These are phyloP conservation scores for Glycine soja DNA, from an alignment of 306 rosid genomes.

Conservation along the genomic window DNA sequence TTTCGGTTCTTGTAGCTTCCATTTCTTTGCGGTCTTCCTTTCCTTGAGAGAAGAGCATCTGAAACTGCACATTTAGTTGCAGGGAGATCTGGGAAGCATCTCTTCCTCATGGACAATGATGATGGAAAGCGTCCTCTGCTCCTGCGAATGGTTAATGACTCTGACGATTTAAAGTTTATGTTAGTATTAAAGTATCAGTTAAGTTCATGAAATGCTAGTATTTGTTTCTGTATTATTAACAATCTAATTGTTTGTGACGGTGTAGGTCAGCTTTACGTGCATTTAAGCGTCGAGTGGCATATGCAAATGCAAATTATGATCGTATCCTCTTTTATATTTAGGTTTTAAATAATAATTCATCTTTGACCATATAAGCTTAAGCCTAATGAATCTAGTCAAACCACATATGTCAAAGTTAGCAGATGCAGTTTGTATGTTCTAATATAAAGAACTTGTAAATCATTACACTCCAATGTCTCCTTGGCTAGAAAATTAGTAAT, in stretches of 20 bases:
- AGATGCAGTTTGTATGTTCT: slow-evolving; percentile 31
- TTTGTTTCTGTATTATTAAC: slow-evolving; percentile 33
- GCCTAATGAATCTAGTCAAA: slow-evolving; percentile 16
- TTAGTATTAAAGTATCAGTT: slow-evolving; percentile 54
- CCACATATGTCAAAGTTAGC: slow-evolving; percentile 15
- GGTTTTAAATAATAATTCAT: slow-evolving; percentile 4
- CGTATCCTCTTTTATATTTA: slow-evolving; percentile 71
- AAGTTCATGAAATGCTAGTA: slow-evolving; percentile 39
- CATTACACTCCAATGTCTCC: background rate
- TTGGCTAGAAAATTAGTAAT: slow-evolving; percentile 34
- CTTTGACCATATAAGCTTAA: no score
- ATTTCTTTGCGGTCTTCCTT: slow-evolving; percentile 88
- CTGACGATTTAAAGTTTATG: slow-evolving; percentile 86
- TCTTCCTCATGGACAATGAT: slow-evolving; percentile 81
- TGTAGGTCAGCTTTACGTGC: slow-evolving; percentile 84
- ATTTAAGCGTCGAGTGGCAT: slow-evolving; percentile 91
- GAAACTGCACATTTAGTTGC: slow-evolving; percentile 91
- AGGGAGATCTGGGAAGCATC: slow-evolving; percentile 97
- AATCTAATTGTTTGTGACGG: slow-evolving; percentile 40
- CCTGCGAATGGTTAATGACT: slow-evolving; percentile 82
- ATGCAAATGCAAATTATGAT: slow-evolving; percentile 92
- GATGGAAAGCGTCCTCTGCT: slow-evolving; percentile 84
- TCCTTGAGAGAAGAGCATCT: slow-evolving; percentile 91
- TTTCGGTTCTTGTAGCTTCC: slow-evolving; percentile 71
- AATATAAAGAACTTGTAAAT: slow-evolving; percentile 10